Base-by-base conservation (phyloP, 2,329 filamentous ascomycete species). In the Reticulascus tulasneorum region DNA sequence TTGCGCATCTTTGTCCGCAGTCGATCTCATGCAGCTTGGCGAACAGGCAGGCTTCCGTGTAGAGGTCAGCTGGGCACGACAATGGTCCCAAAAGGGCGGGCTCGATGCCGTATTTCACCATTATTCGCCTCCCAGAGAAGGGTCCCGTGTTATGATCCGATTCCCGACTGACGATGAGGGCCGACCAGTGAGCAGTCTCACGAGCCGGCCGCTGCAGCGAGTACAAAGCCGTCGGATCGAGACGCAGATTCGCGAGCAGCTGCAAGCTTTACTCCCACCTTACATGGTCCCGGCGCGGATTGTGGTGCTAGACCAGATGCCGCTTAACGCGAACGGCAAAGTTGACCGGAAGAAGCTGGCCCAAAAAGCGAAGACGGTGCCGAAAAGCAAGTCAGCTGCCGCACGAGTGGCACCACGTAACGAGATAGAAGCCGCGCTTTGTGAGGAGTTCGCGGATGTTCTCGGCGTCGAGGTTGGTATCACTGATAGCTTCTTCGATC, bases 261-360 rank as follows among this genome's bases (percentile, higher is more conserved):
- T 50, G 0, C 32, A 35, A 9, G 20, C 27, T 13, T 23, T 30
- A 3, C 38, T 51, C 4, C 49, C 47, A 6, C 16, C 32, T 2
- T 50, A 49, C 20, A 44, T 49, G 45, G 32, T 47, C 5, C 47
- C 47, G 2, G 24, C 22, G 2, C 11, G 19, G 4, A 35, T 48
- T 32, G 11, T 36, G 4, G 27, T 36, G 1, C 36, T 50, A 8
- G 30, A 42, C 11, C 16, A 17, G 2, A 36, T 50, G 35, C 47
- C 47, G 2, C 11, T 47, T 19, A 47, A 40, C 23, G 25, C 17
- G 4, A 46, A 44, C 22, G 40, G 45, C 7, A 50, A 50, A 28
- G 25, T 41, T 11, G 47, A 50, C 22, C 46, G 47, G 5, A 36
- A 20, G 11, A 29, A 23, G 6, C 37, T 50, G 3, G 19, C 15